A percentile compares a stretch with the other conserved stretches of the same genome.
Evolutionary conservation across 2,329 filamentous ascomycete genomes (phyloP).

Genomic region (Diatrype stigma): DNA sequence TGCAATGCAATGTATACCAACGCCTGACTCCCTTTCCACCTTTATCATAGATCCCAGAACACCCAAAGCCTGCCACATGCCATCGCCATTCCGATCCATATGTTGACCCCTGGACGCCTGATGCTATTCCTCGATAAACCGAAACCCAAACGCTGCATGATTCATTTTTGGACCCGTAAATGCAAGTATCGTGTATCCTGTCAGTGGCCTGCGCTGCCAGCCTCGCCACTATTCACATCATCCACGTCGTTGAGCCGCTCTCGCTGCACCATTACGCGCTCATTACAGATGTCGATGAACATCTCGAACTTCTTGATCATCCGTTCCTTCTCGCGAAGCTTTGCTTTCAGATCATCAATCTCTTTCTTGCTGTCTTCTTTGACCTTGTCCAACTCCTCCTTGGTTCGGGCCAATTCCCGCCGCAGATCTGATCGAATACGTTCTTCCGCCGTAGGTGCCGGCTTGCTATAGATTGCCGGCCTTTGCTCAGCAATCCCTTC

Average conservation of each 20-base stretch:
- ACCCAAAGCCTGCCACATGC: conserved; percentile 18
- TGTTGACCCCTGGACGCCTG: conserved; percentile 23
- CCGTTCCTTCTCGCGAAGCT: conserved; percentile 60
- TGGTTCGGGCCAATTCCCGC: conserved; percentile 54
- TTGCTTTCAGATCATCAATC: conserved; percentile 53
- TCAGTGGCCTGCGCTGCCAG: conserved; percentile 18
- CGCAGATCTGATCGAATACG: conserved; percentile 59
- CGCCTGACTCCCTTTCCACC: not conserved
- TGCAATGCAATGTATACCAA: not conserved
- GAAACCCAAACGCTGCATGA: conserved; percentile 9
- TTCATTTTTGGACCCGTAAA: conserved; percentile 13
- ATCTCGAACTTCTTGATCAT: conserved; percentile 62
- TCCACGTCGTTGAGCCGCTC: conserved; percentile 41
- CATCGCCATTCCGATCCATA: conserved; percentile 9
- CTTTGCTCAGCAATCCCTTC: conserved; percentile 56
- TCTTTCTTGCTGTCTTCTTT: conserved; percentile 54
- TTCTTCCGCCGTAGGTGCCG: conserved; percentile 59
- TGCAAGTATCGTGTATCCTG: conserved; percentile 4
- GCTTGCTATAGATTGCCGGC: conserved; percentile 64
- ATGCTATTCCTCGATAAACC: conserved; percentile 18
- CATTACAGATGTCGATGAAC: conserved; percentile 67
- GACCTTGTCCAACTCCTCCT: conserved; percentile 52
- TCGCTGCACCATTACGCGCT: conserved; percentile 60
- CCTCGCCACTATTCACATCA: conserved; percentile 20
- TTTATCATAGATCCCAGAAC: conserved; percentile 14